Evolutionary conservation across 116 monocot genomes (phyloP).

Genomic region (Zostera marina): DNA sequence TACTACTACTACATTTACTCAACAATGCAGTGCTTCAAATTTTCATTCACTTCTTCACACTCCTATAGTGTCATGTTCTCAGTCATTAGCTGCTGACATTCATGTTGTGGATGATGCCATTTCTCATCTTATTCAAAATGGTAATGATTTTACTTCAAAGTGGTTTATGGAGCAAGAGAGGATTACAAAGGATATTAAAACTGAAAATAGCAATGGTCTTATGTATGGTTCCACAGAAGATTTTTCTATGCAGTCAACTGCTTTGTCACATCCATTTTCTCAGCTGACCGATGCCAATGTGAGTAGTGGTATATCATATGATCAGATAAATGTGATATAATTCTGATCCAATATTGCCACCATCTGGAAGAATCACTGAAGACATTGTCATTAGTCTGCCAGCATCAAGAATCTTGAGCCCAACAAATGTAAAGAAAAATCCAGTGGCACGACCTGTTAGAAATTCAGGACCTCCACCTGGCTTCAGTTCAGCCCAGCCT

Average conservation of each 20-base stretch:
- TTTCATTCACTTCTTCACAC: not conserved
- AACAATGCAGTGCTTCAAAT: not conserved
- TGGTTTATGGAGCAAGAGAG: slow-evolving; percentile 33
- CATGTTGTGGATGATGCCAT: slow-evolving; percentile 2
- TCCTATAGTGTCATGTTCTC: not conserved
- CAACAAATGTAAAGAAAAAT: slow-evolving; percentile 33
- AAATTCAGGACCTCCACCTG: slow-evolving; percentile 77
- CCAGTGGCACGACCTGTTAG: slow-evolving; percentile 78
- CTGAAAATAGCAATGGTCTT: slow-evolving; percentile 19
- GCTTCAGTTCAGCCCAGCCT: slow-evolving; percentile 34
- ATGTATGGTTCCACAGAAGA: slow-evolving; percentile 15
- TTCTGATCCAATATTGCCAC: slow-evolving; percentile 26
- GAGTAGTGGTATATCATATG: slow-evolving; percentile 6
- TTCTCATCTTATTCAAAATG: slow-evolving; percentile 5
- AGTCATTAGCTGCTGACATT: not conserved
- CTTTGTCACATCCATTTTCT: slow-evolving; percentile 12
- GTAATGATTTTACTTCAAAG: slow-evolving; percentile 26
- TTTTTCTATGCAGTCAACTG: slow-evolving; percentile 9
- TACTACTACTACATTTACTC: not conserved
- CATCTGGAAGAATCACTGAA: slow-evolving; percentile 18
- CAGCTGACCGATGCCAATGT: not conserved
- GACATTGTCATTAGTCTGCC: slow-evolving; percentile 12
- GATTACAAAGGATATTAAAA: slow-evolving; percentile 24
- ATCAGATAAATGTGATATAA: slow-evolving; percentile 32
- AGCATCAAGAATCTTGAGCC: slow-evolving; percentile 8